These are phyloP conservation scores for Dionaea muscipula DNA, from an alignment of 179 eudicot genomes.

Conservation along the genomic window DNA sequence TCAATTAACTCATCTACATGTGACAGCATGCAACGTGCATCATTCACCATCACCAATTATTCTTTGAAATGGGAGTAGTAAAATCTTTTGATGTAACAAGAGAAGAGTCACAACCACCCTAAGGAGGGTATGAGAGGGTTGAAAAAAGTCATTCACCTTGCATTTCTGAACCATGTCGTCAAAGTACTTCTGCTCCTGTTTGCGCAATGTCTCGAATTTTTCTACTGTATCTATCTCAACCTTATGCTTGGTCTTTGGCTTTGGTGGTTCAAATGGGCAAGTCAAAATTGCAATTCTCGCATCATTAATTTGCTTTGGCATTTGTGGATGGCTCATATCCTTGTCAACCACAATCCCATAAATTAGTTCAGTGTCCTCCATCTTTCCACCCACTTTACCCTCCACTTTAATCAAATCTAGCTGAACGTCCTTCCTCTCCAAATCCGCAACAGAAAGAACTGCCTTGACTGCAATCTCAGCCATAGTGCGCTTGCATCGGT, in stretches of 20 bases:
- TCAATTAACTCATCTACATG: not conserved
- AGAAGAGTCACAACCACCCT: too few species aligned
- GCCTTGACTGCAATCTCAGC: conserved; percentile 98
- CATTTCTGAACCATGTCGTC: conserved; percentile 96
- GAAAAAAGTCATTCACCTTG: conserved; percentile 39
- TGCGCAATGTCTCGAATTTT: conserved; percentile 76
- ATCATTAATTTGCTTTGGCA: conserved; percentile 85
- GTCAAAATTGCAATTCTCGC: conserved; percentile 91
- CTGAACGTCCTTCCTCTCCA: conserved; percentile 91
- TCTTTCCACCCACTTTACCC: conserved; percentile 94
- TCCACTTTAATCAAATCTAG: conserved; percentile 90
- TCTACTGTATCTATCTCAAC: conserved; percentile 95
- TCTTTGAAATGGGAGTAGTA: too few species aligned
- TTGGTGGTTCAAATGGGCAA: conserved; percentile 97
- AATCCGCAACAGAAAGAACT: conserved; percentile 95
- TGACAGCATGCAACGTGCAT: not conserved
- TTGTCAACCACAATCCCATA: conserved; percentile 90
- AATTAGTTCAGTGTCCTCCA: conserved; percentile 91
- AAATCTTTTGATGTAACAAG: too few species aligned
- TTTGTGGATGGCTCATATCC: conserved; percentile 99
- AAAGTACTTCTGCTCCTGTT: conserved; percentile 84
- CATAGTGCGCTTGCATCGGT: conserved; percentile 82
- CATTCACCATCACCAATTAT: too few species aligned
- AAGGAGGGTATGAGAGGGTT: too few species aligned
- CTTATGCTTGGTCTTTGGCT: conserved; percentile 99